phyloP scores from a whole-genome alignment of 129 eudicot genomes.

The carrot (Daucus carota) region DH1_v3.0 NC_030382.2:46168001-46168500 shows the following conservation, averaged over 20 bases:
- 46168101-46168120: neutral
- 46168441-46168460: slow-evolving; percentile 87
- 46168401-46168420: slow-evolving; percentile 92
- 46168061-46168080: neutral
- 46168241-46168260: neutral
- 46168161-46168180: neutral
- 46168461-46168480: slow-evolving; percentile 72
- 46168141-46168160: too few relatives aligned
- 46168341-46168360: slow-evolving; percentile 85
- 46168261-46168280: neutral
- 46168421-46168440: slow-evolving; percentile 88
- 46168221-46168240: neutral
- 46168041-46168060: neutral
- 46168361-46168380: slow-evolving; percentile 88
- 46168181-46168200: neutral
- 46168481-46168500: slow-evolving; percentile 89
- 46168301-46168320: neutral
- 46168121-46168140: neutral
- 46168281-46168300: neutral
- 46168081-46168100: neutral
- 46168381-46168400: slow-evolving; percentile 83
- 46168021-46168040: neutral
- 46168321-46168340: slow-evolving; percentile 14
- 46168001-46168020: neutral
- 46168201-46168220: neutral